Percentiles rank a stretch among this genome's conserved stretches.
These are phyloP conservation scores for Peronospora belbahrii DNA, from an alignment of 352 stramenopile species.

Conservation along the genomic window DNA sequence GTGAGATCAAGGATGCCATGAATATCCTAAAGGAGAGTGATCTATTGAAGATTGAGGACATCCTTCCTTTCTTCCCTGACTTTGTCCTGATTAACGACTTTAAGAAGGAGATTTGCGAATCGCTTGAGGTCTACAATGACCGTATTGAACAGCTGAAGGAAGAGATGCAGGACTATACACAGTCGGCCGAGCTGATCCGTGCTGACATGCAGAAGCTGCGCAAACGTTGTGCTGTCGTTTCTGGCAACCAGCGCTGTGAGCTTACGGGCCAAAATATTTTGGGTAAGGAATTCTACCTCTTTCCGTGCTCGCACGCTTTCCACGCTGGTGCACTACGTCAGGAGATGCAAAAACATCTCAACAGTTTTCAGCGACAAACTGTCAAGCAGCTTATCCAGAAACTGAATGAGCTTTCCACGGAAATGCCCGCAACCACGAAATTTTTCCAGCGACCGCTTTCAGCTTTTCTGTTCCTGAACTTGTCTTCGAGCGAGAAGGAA, in stretches of 20 bases:
- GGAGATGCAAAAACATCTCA: slow-evolving; percentile 86
- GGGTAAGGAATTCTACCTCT: slow-evolving; percentile 91
- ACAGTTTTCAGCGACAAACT: slow-evolving; percentile 84
- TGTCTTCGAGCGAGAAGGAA: slow-evolving; percentile 66
- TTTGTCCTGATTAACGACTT: slow-evolving; percentile 94
- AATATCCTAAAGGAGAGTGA: slow-evolving; percentile 82
- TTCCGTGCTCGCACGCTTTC: slow-evolving; percentile 91
- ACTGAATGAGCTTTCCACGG: slow-evolving; percentile 76
- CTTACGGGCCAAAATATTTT: slow-evolving; percentile 85
- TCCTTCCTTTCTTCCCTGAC: slow-evolving; percentile 92
- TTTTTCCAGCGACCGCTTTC: slow-evolving; percentile 70
- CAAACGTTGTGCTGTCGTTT: slow-evolving; percentile 80
- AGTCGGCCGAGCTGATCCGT: slow-evolving; percentile 86
- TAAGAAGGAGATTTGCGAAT: slow-evolving; percentile 92
- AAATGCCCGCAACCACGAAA: slow-evolving; percentile 58
- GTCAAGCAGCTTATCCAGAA: slow-evolving; percentile 87
- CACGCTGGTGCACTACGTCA: slow-evolving; percentile 84
- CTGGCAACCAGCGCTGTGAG: slow-evolving; percentile 85
- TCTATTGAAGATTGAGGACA: slow-evolving; percentile 91
- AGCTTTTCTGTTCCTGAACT: slow-evolving; percentile 54
- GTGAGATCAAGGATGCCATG: slow-evolving; percentile 80
- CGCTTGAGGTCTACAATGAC: slow-evolving; percentile 87
- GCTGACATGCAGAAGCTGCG: slow-evolving; percentile 85
- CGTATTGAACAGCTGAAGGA: slow-evolving; percentile 88
- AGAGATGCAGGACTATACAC: slow-evolving; percentile 91